Conservation (phyloP, 2,329 filamentous ascomycete genomes). For the Colletotrichum shisoi region DNA sequence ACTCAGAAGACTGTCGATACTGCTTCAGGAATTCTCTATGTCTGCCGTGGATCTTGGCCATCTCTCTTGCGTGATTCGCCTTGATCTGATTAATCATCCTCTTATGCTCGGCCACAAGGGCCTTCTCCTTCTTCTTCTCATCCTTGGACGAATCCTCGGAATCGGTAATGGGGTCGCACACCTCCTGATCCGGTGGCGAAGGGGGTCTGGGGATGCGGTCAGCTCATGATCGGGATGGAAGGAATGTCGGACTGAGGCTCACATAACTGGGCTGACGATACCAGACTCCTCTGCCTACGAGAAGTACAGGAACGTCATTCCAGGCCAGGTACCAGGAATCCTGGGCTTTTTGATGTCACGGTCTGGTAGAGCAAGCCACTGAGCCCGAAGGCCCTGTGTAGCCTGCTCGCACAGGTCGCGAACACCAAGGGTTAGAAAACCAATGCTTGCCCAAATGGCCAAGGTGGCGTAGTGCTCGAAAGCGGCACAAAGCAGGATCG, state of each 20-base stretch:
- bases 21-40: not conserved
- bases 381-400: not conserved
- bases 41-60: not conserved
- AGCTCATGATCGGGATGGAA: not conserved
- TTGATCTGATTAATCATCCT: not conserved
- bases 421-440: not conserved
- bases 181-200: slow-evolving; percentile 18
- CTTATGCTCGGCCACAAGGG: not conserved
- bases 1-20: not conserved
- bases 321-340: slow-evolving; percentile 34
- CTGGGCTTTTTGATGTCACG: slow-evolving; percentile 21
- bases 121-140: not conserved
- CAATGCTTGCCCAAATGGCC: not conserved
- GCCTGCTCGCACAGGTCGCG: not conserved
- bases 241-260: slow-evolving; percentile 1
- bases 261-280: slow-evolving; percentile 22
- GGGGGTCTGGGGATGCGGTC: not conserved
- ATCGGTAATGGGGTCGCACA: not conserved
- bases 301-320: not conserved
- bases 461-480: not conserved
- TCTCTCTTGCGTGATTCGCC: not conserved
- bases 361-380: not conserved
- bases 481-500: not conserved
- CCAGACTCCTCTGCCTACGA: slow-evolving; percentile 16
- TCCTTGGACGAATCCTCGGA: not conserved